These are phyloP conservation scores for Phytophthora ohioensis DNA, from an alignment of 352 stramenopile genomes.

Conservation along the genomic window DNA sequence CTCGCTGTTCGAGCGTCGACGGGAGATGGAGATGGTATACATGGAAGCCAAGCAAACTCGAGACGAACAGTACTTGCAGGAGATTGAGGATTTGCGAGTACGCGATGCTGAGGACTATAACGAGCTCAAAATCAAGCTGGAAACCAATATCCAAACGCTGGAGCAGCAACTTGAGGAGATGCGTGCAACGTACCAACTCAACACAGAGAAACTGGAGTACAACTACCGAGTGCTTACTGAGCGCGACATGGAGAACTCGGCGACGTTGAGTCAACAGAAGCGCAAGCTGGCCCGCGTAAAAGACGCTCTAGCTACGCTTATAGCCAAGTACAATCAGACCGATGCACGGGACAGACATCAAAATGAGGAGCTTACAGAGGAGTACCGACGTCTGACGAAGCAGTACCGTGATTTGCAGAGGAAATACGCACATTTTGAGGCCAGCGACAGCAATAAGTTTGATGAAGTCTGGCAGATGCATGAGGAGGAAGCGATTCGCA, in stretches of 20 bases:
- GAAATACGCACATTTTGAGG: slow-evolving; percentile 95
- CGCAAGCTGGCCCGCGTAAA: slow-evolving; percentile 94
- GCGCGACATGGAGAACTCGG: slow-evolving; percentile 95
- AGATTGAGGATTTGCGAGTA: slow-evolving; percentile 93
- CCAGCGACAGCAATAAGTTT: slow-evolving; percentile 89
- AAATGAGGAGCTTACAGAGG: slow-evolving; percentile 95
- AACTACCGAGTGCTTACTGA: slow-evolving; percentile 96
- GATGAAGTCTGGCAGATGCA: slow-evolving; percentile 94
- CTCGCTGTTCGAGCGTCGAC: slow-evolving; percentile 92
- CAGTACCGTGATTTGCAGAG: slow-evolving; percentile 96
- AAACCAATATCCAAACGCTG: slow-evolving; percentile 96
- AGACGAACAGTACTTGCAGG: slow-evolving; percentile 89
- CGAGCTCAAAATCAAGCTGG: slow-evolving; percentile 97
- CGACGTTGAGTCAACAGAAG: slow-evolving; percentile 93
- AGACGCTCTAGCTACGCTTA: slow-evolving; percentile 89
- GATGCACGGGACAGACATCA: slow-evolving; percentile 87
- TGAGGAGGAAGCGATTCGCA: slow-evolving; percentile 82
- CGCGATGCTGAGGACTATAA: slow-evolving; percentile 95
- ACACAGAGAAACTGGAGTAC: slow-evolving; percentile 97
- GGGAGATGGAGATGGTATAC: slow-evolving; percentile 94
- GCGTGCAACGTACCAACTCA: slow-evolving; percentile 95
- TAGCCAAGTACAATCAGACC: slow-evolving; percentile 93
- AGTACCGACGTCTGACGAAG: slow-evolving; percentile 94
- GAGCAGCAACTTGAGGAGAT: slow-evolving; percentile 97
- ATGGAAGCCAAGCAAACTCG: slow-evolving; percentile 93